Percentiles rank a stretch among this genome's conserved stretches.
Evolutionary conservation across 164 flowering plant species (phyloP).

Genomic region (Echeveria elegans): DNA sequence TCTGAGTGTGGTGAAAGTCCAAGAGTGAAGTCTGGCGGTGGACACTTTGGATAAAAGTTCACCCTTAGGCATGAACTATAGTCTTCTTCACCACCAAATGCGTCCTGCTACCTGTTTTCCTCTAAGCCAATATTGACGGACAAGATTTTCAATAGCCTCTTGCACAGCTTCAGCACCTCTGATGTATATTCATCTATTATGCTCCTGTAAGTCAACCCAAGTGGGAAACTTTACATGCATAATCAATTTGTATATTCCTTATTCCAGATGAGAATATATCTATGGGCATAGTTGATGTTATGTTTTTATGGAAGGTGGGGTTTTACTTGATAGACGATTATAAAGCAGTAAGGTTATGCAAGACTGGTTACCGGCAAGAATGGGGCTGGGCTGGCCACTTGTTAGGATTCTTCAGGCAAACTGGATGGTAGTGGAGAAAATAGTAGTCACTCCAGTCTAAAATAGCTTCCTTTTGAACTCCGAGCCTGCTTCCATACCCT

Average conservation of each 20-base stretch:
- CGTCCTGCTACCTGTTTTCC: conserved; percentile 36
- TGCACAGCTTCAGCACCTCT: conserved; percentile 44
- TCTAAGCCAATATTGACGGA: conserved; percentile 50
- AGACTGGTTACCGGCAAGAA: conserved; percentile 34
- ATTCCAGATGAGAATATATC: too few species aligned
- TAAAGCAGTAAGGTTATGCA: not conserved
- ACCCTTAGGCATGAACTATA: conserved; percentile 68
- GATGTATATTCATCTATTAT: conserved; percentile 46
- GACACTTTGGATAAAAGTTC: conserved; percentile 81
- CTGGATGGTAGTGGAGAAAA: conserved; percentile 62
- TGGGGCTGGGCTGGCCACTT: conserved; percentile 70
- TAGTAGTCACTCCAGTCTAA: conserved; percentile 91
- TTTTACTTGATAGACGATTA: not conserved
- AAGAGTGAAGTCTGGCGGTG: conserved; percentile 69
- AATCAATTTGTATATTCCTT: too few species aligned
- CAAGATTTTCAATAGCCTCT: conserved; percentile 41
- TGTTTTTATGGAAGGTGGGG: not conserved
- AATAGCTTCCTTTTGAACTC: conserved; percentile 62
- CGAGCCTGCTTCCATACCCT: conserved; percentile 83
- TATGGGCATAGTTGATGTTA: too few species aligned
- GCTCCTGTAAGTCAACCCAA: conserved; percentile 32
- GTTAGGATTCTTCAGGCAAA: conserved; percentile 29
- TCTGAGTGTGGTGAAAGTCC: conserved; percentile 87
- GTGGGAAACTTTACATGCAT: not conserved
- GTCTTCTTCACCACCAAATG: conserved; percentile 57